Base-by-base conservation (phyloP, 768 basidiomycete species). In the Cystofilobasidium macerans region DNA sequence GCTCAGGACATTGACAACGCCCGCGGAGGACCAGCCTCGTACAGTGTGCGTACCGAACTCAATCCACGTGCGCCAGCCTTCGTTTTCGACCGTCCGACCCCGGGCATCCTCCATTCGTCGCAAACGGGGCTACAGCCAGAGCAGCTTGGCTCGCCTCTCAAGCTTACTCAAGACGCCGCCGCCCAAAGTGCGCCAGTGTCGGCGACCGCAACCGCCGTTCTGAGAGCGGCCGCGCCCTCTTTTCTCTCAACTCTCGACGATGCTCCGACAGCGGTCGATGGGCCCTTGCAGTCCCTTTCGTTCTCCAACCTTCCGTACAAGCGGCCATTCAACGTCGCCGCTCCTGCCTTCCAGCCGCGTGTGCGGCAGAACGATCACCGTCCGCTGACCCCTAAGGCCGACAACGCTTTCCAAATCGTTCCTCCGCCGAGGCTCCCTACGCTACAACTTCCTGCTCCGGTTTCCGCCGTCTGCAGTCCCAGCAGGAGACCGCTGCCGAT, bases 61-160 rank as follows among this genome's bases (percentile, higher is more conserved):
- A 63, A 63, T 28, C 62, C 62, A 22, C 48, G 20, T 36, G 62
- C 62, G 6, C 62, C 38, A 14, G 36, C 62, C 11, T 63, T 63
- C 38, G 16, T 38, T 26, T 32, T 56, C 38, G 62, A 53, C 18
- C 20, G 24, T 4, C 24, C 51, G 22, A 1, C 24, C 20, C n/a
- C 28, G 26, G 18, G 36, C 62, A 24, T 22, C 20, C 36, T 13
- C 47, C 47, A 11, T 14, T 51, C 18, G 32, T 26, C 22, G 32
- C 32, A 4, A 12, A n/a, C n/a, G n/a, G n/a, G 20, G 33, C 33
- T 36, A n/a, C 3, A 26, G 3, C 35, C 36, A 32, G 30, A 11
- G n/a, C 12, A 2, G 47, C 28, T 63, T 35, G 35, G 62, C 35
- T 42, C 51, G 48, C 24, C 53, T 28, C 2, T 63, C 62, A 18